Base-by-base conservation (phyloP, 148 eudicot genomes). In the Amaranthus palmeri region DNA sequence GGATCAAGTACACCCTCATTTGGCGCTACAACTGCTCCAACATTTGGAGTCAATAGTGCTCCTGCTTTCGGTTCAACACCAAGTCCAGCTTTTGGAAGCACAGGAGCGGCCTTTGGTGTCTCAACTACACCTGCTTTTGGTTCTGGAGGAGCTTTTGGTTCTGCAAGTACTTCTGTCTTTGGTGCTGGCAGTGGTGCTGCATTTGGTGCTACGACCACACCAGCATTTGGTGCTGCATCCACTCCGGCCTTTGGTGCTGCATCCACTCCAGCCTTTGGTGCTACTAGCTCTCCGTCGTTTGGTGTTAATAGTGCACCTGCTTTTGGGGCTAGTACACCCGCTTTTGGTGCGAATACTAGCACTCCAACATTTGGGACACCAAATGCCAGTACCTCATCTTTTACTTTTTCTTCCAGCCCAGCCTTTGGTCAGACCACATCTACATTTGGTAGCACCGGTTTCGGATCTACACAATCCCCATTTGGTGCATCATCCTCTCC, bases 91-190 rank as follows among this genome's bases (percentile, higher is more conserved):
- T 86, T 86, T 81, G 89, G 86, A 52, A 83, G 72, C 81, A 79
- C 89, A 61, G 89, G 88, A 53, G 55, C 80, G 77, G 88, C 88
- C 65, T 91, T 91, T 84, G 91, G 96, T 56, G 85, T 73, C 3
- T 75, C 86, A 64, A 72, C 53, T 77, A 70, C 84, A 56, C 80
- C 92, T 52, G 77, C 79, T 68, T 82, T 86, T 83, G 88, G 85
- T 65, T 79, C 88, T 57, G 81, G 81, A 42, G 86, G 81, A 48
- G 88, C 89, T 62, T 89, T 92, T 76, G 88, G 92, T 42, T 77
- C 86, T 49, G 62, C 96, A 7, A 76, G 58, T 68, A 82, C 86
- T 58, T 72, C 96, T 7, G 86, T 68, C 15, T 90, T 90, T 80
- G 89, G 89, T 47, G 78, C 88, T 4, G 59, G 84, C 12, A 83